These are phyloP conservation scores for Colletotrichum sidae DNA, from an alignment of 2,329 filamentous ascomycete species.

Conservation along the genomic window DNA sequence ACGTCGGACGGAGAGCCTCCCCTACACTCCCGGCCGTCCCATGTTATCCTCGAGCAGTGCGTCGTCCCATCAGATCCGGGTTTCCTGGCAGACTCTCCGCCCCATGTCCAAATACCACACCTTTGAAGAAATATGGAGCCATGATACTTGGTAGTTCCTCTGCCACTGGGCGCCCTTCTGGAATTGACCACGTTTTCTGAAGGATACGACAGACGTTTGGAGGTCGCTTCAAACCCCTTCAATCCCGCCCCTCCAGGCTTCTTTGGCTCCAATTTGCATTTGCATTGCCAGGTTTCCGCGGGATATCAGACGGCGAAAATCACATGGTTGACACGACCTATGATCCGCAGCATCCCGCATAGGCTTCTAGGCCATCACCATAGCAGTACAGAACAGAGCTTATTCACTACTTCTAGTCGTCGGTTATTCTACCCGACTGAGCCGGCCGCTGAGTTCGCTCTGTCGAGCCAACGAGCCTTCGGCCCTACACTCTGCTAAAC, in stretches of 20 bases:
- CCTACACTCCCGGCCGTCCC: conserved; percentile 21
- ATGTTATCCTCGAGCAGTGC: neutral
- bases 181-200: too few relatives aligned
- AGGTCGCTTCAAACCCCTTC: neutral
- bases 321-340: conserved; percentile 20
- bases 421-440: conserved; percentile 31
- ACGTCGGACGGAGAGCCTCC: conserved; percentile 17
- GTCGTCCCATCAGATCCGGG: too few relatives aligned
- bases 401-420: conserved; percentile 2
- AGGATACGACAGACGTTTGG: too few relatives aligned
- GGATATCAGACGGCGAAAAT: conserved; percentile 7
- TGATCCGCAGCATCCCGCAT: neutral
- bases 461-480: conserved; percentile 36
- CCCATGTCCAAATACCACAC: too few relatives aligned
- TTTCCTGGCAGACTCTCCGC: too few relatives aligned
- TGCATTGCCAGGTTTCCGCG: neutral
- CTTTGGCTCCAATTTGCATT: conserved; percentile 3
- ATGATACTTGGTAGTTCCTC: too few relatives aligned
- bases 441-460: conserved; percentile 28
- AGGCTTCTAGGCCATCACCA: neutral
- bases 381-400: conserved; percentile 6
- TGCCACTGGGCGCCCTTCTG: too few relatives aligned
- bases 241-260: conserved; percentile 31
- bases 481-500: conserved; percentile 20
- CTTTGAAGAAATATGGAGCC: too few relatives aligned